A percentile compares a stretch with the other conserved stretches of the same genome.
These are phyloP conservation scores for Zopfochytrium polystomum DNA, from an alignment of 371 early-diverging fungal species.

Conservation along the genomic window DNA sequence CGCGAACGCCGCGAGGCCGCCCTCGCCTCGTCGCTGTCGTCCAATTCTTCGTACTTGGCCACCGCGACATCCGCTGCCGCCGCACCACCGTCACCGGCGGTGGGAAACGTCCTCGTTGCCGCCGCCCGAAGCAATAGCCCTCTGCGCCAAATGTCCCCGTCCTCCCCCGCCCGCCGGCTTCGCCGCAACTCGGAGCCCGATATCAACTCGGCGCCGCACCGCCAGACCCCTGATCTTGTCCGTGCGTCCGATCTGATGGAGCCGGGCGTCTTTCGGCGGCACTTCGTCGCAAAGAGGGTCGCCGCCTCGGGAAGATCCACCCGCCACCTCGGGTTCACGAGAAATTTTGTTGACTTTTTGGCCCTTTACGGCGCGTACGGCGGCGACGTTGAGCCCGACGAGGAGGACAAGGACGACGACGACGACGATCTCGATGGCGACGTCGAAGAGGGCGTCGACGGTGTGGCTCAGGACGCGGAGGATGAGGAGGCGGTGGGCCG, in stretches of 20 bases:
- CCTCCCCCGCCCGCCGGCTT: conserved; percentile 8
- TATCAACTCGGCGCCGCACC: conserved; percentile 51
- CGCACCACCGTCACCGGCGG: too few relatives aligned
- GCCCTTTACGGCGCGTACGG: conserved; percentile 94
- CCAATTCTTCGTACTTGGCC: too few relatives aligned
- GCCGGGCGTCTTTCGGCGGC: conserved; percentile 89
- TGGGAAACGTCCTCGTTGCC: too few relatives aligned
- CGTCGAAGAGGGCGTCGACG: background rate
- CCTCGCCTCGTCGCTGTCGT: too few relatives aligned
- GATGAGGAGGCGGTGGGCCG: too few relatives aligned
- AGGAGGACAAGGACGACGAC: conserved; percentile 65
- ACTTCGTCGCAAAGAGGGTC: conserved; percentile 74
- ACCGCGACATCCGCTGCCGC: too few relatives aligned
- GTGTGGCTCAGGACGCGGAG: too few relatives aligned
- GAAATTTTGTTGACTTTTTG: conserved; percentile 90
- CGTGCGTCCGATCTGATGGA: conserved; percentile 37
- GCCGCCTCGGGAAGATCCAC: conserved; percentile 54
- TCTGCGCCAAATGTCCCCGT: too few relatives aligned
- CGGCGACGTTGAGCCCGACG: conserved; percentile 85
- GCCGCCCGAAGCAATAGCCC: too few relatives aligned
- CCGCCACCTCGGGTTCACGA: conserved; percentile 56
- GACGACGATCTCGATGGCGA: conserved; percentile 1
- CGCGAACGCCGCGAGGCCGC: conserved; percentile 72
- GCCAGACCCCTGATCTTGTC: conserved; percentile 16
- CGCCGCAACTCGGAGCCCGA: conserved; percentile 43